Conservation (phyloP, 106 monocot genomes). For the Phalaenopsis equestris region DNA sequence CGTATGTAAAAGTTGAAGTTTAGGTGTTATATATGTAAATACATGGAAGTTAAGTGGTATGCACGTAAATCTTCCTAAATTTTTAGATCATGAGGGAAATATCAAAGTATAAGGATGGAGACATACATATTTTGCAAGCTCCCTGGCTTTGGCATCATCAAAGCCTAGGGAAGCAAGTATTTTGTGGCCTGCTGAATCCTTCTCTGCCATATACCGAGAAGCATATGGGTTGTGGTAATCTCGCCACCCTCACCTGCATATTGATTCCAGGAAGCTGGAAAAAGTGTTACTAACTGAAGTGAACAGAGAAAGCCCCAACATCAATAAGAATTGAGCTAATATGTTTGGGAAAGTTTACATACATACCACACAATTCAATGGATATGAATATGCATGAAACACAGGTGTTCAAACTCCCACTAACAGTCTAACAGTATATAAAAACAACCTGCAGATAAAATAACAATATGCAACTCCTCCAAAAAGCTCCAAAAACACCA, state of each 20-base stretch:
- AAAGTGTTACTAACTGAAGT: not conserved
- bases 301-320: not conserved
- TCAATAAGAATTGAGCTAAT: not conserved
- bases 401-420: no score
- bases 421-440: no score
- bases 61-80: no score
- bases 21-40: no score
- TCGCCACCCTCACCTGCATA: slow-evolving; percentile 66
- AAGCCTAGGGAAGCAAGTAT: slow-evolving; percentile 79
- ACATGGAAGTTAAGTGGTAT: no score
- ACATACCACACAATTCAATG: no score
- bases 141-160: slow-evolving; percentile 60
- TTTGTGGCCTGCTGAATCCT: slow-evolving; percentile 82
- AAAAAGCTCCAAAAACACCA: no score
- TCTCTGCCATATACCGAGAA: slow-evolving; percentile 91
- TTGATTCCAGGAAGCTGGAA: no score
- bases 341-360: not conserved
- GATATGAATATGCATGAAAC: no score
- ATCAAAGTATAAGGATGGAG: not conserved
- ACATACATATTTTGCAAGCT: slow-evolving; percentile 69
- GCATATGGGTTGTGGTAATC: slow-evolving; percentile 63
- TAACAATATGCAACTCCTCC: no score
- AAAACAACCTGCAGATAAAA: no score
- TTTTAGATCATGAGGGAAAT: not conserved
- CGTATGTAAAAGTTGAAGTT: no score